Conservation (phyloP, 768 basidiomycete species). For the Kwoniella europaea region DNA sequence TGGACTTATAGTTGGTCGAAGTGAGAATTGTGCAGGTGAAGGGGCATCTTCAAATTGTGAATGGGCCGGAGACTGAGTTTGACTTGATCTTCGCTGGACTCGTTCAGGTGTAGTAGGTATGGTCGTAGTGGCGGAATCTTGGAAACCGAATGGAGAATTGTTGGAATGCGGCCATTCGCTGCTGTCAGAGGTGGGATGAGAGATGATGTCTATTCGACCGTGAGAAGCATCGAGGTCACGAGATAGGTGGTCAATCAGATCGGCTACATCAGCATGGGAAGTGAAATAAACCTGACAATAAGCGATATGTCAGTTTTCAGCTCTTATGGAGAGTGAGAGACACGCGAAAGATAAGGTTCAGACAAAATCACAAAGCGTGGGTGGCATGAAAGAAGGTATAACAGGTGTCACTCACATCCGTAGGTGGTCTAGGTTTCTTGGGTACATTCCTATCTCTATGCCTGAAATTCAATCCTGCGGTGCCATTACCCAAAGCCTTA, state of each 20-base stretch:
- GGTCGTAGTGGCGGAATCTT: slow-evolving; percentile 1
- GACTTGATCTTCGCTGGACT: background rate
- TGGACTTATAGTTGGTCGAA: slow-evolving; percentile 20
- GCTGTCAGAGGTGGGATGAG: background rate
- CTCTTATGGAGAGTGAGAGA: too few relatives aligned
- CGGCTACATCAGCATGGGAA: slow-evolving; percentile 44
- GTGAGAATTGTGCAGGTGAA: slow-evolving; percentile 27
- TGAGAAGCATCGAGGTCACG: slow-evolving; percentile 32
- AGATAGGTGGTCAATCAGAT: slow-evolving; percentile 52
- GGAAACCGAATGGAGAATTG: slow-evolving; percentile 15
- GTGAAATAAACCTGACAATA: slow-evolving; percentile 43
- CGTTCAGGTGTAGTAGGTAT: background rate
- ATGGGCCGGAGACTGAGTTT: slow-evolving; percentile 2
- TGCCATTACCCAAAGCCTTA: slow-evolving; percentile 16
- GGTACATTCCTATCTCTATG: slow-evolving; percentile 38
- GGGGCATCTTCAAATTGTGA: slow-evolving; percentile 40
- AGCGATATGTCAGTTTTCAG: background rate
- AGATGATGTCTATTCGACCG: slow-evolving; percentile 47
- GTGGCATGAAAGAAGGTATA: too few relatives aligned
- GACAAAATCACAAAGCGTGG: too few relatives aligned
- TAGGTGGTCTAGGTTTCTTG: slow-evolving; percentile 33
- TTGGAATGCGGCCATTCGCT: background rate
- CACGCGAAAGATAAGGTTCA: background rate
- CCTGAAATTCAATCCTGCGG: slow-evolving; percentile 37
- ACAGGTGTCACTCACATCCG: slow-evolving; percentile 38